Evolutionary conservation across 2,329 filamentous ascomycete species (phyloP).

Genomic region (Akanthomyces dipterigenus): DNA sequence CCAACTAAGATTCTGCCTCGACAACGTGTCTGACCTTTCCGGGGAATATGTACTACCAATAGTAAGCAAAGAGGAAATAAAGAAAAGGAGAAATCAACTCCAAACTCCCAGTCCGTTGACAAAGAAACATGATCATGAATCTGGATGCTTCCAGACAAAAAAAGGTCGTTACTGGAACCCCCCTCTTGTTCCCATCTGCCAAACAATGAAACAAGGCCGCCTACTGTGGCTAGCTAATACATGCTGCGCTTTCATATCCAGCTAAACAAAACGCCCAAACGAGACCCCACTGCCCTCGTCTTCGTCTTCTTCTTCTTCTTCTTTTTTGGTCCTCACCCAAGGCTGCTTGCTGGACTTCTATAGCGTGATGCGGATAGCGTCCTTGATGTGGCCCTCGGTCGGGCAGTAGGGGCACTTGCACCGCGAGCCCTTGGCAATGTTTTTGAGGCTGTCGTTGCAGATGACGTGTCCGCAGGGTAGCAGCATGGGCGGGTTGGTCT

Average conservation of each 20-base stretch:
- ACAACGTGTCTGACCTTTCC: slow-evolving; percentile 1
- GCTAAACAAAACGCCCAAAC: not conserved
- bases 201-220: not conserved
- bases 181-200: not conserved
- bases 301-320: too few species aligned
- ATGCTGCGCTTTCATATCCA: not conserved
- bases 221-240: not conserved
- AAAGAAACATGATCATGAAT: not conserved
- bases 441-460: slow-evolving; percentile 73
- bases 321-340: too few species aligned
- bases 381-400: slow-evolving; percentile 67
- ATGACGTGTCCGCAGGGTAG: slow-evolving; percentile 94
- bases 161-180: not conserved
- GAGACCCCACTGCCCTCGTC: too few species aligned
- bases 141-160: not conserved
- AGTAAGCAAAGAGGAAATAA: not conserved
- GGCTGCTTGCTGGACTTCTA: slow-evolving; percentile 23
- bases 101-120: not conserved
- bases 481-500: slow-evolving; percentile 92
- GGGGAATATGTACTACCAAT: not conserved
- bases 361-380: slow-evolving; percentile 67
- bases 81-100: not conserved
- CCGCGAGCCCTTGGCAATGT: slow-evolving; percentile 67
- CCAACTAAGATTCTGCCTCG: not conserved
- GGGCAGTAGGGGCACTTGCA: slow-evolving; percentile 99